Conservation (phyloP, 2,329 filamentous ascomycete genomes). For the Beauveria australis region DNA sequence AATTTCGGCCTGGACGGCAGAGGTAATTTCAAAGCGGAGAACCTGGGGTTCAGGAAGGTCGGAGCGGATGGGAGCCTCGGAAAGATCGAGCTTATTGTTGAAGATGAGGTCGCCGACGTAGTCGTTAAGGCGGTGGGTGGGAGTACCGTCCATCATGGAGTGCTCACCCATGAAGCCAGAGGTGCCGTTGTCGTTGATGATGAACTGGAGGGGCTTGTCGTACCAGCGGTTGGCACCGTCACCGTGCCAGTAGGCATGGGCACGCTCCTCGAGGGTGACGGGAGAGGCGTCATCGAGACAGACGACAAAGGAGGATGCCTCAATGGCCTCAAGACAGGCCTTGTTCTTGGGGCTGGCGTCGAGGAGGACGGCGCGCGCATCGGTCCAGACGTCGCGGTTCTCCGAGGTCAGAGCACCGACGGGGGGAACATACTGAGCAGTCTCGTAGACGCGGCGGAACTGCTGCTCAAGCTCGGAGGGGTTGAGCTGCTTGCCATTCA, state of each 20-base stretch:
- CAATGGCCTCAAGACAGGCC: constrained; percentile 68
- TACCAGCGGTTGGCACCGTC: constrained; percentile 95
- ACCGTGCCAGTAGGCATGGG: constrained; percentile 96
- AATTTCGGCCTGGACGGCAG: constrained; percentile 68
- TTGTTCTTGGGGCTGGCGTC: constrained; percentile 72
- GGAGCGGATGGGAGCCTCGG: constrained; percentile 67
- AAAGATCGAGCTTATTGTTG: constrained; percentile 88
- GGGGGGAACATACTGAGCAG: constrained; percentile 60
- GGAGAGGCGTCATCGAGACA: constrained; percentile 89
- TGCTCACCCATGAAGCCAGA: constrained; percentile 98
- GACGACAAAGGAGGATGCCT: constrained; percentile 82
- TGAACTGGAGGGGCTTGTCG: constrained; percentile 97
- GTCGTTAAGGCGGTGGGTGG: constrained; percentile 94
- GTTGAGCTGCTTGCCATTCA: constrained; percentile 78
- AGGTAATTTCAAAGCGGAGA: constrained; percentile 70
- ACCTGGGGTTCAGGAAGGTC: constrained; percentile 72
- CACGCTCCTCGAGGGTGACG: constrained; percentile 90
- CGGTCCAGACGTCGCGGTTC: constrained; percentile 89
- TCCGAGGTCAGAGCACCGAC: constrained; percentile 83
- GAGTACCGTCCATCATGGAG: constrained; percentile 99
- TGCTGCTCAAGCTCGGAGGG: constrained; percentile 83
- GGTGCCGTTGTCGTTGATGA: constrained; percentile 95
- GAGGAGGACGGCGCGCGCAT: constrained; percentile 69
- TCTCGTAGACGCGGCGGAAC: constrained; percentile 76
- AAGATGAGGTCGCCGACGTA: constrained; percentile 88